Evolutionary conservation across 2,329 filamentous ascomycete genomes (phyloP).

Genomic region (Nannizzia gypsea): DNA sequence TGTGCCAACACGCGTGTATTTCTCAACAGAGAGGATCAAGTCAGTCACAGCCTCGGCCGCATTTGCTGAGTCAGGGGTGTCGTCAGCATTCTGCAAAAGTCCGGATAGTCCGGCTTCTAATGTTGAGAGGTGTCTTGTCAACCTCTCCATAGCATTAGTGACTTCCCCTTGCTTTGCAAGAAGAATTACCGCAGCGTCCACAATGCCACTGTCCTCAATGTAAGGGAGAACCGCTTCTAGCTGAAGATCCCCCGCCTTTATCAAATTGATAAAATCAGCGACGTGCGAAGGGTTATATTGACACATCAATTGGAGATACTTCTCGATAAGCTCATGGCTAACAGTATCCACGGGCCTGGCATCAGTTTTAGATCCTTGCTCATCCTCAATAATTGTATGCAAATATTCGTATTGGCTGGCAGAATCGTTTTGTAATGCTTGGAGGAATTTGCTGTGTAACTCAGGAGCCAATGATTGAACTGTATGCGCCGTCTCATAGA

Average conservation of each 20-base stretch:
- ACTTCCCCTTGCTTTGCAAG: constrained; percentile 82
- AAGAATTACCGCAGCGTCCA: constrained; percentile 85
- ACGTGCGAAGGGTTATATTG: constrained; percentile 70
- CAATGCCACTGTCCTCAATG: constrained; percentile 78
- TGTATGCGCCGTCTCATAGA: constrained; percentile 52
- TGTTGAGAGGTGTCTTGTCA: constrained; percentile 68
- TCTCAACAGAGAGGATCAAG: constrained; percentile 65
- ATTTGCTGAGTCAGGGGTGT: constrained; percentile 45
- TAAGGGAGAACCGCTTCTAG: constrained; percentile 71
- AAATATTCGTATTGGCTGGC: constrained; percentile 67
- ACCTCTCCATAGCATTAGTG: constrained; percentile 67
- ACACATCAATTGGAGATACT: constrained; percentile 86
- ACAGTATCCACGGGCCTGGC: constrained; percentile 21
- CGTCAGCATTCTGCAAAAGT: constrained; percentile 51
- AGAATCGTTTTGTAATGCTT: constrained; percentile 48
- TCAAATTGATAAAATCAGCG: constrained; percentile 64
- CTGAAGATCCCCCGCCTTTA: constrained; percentile 65
- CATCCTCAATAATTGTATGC: constrained; percentile 58
- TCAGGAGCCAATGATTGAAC: constrained; percentile 44
- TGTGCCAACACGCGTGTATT: constrained; percentile 83
- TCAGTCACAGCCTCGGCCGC: constrained; percentile 59
- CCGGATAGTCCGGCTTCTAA: constrained; percentile 68
- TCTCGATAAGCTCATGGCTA: constrained; percentile 58
- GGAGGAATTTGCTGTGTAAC: constrained; percentile 55
- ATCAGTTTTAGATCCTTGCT: constrained; percentile 27